These are phyloP conservation scores for Purshia tridentata DNA, from an alignment of 306 rosid genomes.

Conservation along the genomic window DNA sequence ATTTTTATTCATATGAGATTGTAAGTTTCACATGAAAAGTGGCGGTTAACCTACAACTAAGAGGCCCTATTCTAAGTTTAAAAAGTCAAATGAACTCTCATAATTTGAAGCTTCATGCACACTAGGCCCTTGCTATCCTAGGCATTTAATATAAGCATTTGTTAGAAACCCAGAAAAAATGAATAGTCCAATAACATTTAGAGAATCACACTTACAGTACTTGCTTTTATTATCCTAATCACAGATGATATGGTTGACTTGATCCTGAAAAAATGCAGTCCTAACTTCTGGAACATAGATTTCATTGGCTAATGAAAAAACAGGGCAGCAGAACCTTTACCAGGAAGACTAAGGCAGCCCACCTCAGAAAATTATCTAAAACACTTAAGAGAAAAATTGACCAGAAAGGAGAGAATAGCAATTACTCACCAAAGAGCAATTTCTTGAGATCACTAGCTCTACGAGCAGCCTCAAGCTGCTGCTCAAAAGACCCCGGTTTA, in stretches of 20 bases:
- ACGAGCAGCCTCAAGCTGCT: slow-evolving; percentile 95
- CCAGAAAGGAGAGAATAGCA: slow-evolving; percentile 1
- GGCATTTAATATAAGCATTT: background rate
- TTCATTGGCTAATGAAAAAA: background rate
- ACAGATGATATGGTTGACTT: background rate
- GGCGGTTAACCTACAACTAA: background rate
- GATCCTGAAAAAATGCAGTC: background rate
- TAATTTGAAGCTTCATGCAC: background rate
- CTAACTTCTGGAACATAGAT: slow-evolving; percentile 2
- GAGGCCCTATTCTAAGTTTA: background rate
- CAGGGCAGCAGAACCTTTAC: background rate
- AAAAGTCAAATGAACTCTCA: background rate
- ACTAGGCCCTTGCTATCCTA: background rate
- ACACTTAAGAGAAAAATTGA: background rate
- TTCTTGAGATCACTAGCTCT: slow-evolving; percentile 86
- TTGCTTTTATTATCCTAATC: background rate
- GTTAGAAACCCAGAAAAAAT: background rate
- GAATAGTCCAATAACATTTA: background rate
- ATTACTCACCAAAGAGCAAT: slow-evolving; percentile 78
- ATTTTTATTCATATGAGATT: background rate
- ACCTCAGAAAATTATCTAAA: background rate
- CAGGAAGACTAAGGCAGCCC: background rate
- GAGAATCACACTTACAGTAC: background rate
- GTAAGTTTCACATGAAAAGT: background rate
- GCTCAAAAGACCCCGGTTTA: slow-evolving; percentile 65